Evolutionary conservation across 83 land plant species (phyloP).

Genomic region (Diphasiastrum complanatum): DNA sequence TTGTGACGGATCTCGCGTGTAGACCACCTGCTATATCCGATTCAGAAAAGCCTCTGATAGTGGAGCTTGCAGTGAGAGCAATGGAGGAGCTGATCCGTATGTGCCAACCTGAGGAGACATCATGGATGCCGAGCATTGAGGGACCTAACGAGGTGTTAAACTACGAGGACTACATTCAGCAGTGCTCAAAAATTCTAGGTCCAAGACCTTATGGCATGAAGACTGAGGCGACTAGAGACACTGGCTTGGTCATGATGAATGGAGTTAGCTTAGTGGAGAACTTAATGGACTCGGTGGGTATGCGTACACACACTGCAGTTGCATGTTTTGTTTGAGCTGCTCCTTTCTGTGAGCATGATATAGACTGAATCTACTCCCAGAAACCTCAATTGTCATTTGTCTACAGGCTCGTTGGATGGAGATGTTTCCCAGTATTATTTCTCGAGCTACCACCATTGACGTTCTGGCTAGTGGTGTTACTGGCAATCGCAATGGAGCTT

Average conservation of each 20-base stretch:
- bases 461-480: constrained; percentile 68
- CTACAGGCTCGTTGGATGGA: constrained; percentile 68
- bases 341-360: not conserved
- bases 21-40: constrained; percentile 16
- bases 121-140: constrained; percentile 44
- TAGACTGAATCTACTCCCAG: not conserved
- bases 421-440: constrained; percentile 69
- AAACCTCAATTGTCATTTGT: not conserved
- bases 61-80: constrained; percentile 61
- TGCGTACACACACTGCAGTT: not conserved
- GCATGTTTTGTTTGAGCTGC: not conserved
- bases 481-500: constrained; percentile 71
- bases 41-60: constrained; percentile 45
- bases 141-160: constrained; percentile 43
- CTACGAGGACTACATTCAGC: constrained; percentile 46
- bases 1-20: constrained; percentile 6
- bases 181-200: constrained; percentile 42
- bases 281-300: constrained; percentile 66
- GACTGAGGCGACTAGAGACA: constrained; percentile 59
- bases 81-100: constrained; percentile 68
- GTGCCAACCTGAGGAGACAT: constrained; percentile 53
- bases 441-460: constrained; percentile 51
- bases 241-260: constrained; percentile 58
- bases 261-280: constrained; percentile 56
- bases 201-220: constrained; percentile 43